Percentiles rank a stretch among this genome's conserved stretches.
Evolutionary conservation across 169 alveolate genomes (phyloP).

Genomic region (Perkinsus olseni): DNA sequence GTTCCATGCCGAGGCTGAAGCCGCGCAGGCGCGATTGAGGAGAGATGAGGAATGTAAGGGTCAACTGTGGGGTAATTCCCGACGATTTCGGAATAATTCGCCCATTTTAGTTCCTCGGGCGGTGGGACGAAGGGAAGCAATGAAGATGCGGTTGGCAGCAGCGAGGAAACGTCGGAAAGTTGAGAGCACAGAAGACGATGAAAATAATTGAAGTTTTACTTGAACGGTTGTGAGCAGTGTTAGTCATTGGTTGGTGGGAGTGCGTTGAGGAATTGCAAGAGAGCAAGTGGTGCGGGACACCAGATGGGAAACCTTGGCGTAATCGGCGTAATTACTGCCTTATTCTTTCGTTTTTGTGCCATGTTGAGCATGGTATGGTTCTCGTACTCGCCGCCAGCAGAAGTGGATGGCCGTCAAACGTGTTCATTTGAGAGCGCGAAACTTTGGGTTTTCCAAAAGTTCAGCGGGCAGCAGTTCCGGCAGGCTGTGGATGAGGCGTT

Average conservation of each 20-base stretch:
- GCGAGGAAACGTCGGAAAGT: neutral
- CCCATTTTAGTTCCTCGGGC: neutral
- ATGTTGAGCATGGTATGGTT: neutral
- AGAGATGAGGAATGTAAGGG: neutral
- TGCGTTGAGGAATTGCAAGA: slow-evolving; percentile 1
- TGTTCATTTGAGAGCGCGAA: neutral
- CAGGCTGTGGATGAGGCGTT: neutral
- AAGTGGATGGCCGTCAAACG: neutral
- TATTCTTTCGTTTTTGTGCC: neutral
- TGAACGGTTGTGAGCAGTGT: neutral
- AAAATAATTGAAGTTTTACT: neutral
- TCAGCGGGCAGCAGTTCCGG: neutral
- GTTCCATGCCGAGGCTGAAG: neutral
- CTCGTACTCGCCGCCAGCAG: neutral
- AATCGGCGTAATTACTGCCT: too few species aligned
- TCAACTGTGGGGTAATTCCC: neutral
- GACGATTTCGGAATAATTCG: neutral
- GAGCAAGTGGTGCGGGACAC: neutral
- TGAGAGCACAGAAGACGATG: neutral
- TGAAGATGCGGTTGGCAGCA: neutral
- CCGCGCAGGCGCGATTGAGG: neutral
- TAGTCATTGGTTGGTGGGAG: neutral
- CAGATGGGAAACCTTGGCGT: neutral
- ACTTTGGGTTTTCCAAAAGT: neutral
- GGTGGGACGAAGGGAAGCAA: neutral